Evolutionary conservation across 345 rosid species (phyloP), one percentile per base, ranked within the genome.

Genomic region (Abelmoschus esculentus): DNA sequence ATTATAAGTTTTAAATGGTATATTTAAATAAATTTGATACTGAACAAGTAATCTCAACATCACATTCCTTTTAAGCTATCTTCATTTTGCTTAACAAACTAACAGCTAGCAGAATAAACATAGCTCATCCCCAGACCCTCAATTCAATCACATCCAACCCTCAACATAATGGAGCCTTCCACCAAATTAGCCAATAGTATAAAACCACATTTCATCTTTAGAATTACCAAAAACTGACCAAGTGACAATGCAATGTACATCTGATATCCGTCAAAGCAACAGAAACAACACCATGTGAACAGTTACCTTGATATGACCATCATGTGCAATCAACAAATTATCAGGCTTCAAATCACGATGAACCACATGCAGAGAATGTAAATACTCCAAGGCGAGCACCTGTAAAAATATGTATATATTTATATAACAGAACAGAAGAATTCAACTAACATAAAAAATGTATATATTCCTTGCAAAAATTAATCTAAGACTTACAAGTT

Each of bases 331-430:
- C 84, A 91, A 82, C 80, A 95, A 80, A 84, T 95, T 95, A 83
- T 95, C 99, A 38, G 99, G 98, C 88, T 95, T 91, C 88, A 95
- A 74, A 84, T 95, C 99, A 81, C 99, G 96, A 80, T 95, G 99
- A 86, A 95, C 96, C 72, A 95, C 96, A 58, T 85, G 85, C 75
- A 86, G 80, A 32, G 99, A 95, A 79, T 95, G 99, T 77, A 95
- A 80, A 78, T 95, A 91, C 79, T 95, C 99, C 86, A 95, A 73
- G 61, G 96, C 99, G 80, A 96, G 99, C 67, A 96, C 99, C 99
- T 96, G 78, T 22, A 66, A 47, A 47, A 46, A 22, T 66, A 42
- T 46, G 22, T 26, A 65, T 3, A 63, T 3, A 72, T 3, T 14
- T 12, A 44, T 19, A 71, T 54, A n/a, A 36, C 61, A 69, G 26